Evolutionary conservation across 805 yeast genomes (phyloP).

Genomic region (Ogataea degrootiae): DNA sequence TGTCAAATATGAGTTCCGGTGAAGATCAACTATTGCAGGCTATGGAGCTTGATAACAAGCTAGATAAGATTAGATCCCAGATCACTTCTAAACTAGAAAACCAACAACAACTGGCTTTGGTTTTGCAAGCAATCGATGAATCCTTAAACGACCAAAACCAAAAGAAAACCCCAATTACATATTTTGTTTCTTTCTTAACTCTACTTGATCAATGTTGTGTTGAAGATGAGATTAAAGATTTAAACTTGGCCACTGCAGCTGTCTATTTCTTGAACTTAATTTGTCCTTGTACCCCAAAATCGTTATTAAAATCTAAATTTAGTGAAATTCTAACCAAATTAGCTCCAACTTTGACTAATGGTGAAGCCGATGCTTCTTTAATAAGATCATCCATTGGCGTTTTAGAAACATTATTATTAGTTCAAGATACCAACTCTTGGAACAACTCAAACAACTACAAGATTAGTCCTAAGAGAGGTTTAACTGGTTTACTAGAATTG

Average conservation of each 20-base stretch:
- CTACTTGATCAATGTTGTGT: constrained; percentile 69
- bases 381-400: constrained; percentile 82
- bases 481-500: constrained; percentile 70
- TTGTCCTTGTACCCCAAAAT: constrained; percentile 66
- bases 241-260: constrained; percentile 64
- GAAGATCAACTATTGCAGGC: constrained; percentile 4
- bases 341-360: constrained; percentile 72
- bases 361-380: constrained; percentile 72
- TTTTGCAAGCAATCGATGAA: constrained; percentile 87
- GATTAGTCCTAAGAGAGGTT: constrained; percentile 75
- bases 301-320: constrained; percentile 68
- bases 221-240: constrained; percentile 51
- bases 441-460: constrained; percentile 42
- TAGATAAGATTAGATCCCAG: constrained; percentile 68
- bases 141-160: constrained; percentile 66
- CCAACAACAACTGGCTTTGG: constrained; percentile 79
- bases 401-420: constrained; percentile 69
- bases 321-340: constrained; percentile 71
- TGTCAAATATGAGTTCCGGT: not conserved
- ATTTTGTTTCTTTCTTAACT: constrained; percentile 79
- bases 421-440: constrained; percentile 85
- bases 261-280: constrained; percentile 79
- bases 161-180: constrained; percentile 66
- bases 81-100: constrained; percentile 75
- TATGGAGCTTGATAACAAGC: constrained; percentile 57